Conservation (phyloP, 257 asterid genomes). For the Fraxinus quadrangulata region DNA sequence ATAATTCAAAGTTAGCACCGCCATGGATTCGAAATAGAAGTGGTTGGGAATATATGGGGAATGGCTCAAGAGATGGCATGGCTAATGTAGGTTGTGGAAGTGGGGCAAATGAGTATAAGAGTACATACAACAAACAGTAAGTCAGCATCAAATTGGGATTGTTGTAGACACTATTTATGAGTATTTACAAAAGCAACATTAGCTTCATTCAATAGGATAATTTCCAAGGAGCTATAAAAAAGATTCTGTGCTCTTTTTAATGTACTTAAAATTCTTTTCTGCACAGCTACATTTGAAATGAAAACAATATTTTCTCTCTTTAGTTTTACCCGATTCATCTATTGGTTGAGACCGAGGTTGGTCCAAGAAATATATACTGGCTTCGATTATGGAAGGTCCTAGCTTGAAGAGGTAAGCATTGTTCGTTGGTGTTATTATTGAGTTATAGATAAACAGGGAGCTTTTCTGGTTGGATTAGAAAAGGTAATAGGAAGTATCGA, state of each 20-base stretch:
- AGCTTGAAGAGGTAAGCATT: not conserved
- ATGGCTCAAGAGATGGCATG: conserved; percentile 17
- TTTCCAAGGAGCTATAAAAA: not conserved
- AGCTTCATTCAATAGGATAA: not conserved
- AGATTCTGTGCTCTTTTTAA: not conserved
- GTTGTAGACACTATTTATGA: not conserved
- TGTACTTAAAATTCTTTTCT: conserved; percentile 10
- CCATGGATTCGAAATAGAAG: conserved; percentile 63
- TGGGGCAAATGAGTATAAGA: conserved; percentile 29
- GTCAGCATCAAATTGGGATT: not conserved
- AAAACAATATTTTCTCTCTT: not conserved
- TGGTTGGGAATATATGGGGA: conserved; percentile 41
- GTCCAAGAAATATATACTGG: not conserved
- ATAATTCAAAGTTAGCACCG: conserved; percentile 41
- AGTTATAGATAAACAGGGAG: no score
- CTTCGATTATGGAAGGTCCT: not conserved
- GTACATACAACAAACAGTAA: not conserved
- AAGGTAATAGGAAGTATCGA: no score
- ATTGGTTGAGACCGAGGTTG: not conserved
- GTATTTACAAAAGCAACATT: conserved; percentile 9
- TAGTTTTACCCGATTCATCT: not conserved
- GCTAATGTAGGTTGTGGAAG: conserved; percentile 30
- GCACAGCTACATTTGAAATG: not conserved
- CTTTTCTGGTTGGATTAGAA: no score
- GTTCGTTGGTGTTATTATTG: no score